These are phyloP conservation scores for Alternaria longipes DNA, from an alignment of 2,329 filamentous ascomycete genomes.

Conservation along the genomic window DNA sequence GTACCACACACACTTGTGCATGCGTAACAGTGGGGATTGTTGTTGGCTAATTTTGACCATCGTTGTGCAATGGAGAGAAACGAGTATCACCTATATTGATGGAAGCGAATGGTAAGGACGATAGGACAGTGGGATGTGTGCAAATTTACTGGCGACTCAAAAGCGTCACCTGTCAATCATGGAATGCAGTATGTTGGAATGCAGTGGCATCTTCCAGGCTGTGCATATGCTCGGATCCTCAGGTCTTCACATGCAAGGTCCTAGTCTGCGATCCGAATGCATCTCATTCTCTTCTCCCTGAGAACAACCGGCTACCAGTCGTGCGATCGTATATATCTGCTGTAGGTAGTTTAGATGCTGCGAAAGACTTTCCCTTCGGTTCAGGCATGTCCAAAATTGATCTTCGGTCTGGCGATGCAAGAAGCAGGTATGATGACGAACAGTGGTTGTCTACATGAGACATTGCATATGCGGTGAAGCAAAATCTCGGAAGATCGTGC, in stretches of 20 bases:
- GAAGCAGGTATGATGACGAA: slow-evolving; percentile 11
- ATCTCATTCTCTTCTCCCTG: background rate
- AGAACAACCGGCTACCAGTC: background rate
- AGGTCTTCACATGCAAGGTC: background rate
- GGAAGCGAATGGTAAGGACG: background rate
- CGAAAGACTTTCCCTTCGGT: background rate
- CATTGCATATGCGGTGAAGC: slow-evolving; percentile 11
- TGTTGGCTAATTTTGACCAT: background rate
- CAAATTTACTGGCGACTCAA: slow-evolving; percentile 5
- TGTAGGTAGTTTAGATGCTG: background rate
- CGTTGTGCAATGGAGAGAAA: background rate
- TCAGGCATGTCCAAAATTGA: background rate
- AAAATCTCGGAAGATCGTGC: slow-evolving; percentile 15
- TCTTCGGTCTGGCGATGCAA: background rate
- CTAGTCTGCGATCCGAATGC: background rate
- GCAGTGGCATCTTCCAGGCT: background rate
- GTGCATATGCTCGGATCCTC: background rate
- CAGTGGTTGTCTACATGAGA: slow-evolving; percentile 6
- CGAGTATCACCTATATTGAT: background rate
- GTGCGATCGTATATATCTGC: background rate
- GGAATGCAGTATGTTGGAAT: background rate
- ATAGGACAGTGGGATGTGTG: background rate
- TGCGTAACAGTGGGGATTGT: background rate
- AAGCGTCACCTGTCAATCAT: slow-evolving; percentile 5
- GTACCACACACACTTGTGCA: background rate